Conservation (phyloP, 345 rosid species). For the Eucalyptus lansdowneana region DNA sequence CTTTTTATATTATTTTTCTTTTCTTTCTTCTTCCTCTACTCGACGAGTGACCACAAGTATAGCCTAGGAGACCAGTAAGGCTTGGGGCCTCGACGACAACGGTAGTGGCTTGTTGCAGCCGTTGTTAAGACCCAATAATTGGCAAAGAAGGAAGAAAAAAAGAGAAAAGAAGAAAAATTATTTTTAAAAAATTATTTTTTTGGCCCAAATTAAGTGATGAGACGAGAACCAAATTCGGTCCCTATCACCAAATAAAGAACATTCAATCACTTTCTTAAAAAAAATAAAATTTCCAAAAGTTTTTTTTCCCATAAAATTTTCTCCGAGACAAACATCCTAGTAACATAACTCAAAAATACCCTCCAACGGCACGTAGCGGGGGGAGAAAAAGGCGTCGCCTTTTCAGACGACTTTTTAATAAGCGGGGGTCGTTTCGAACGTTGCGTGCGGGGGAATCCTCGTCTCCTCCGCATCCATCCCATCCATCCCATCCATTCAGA, state of each 20-base stretch:
- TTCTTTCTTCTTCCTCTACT: rapidly evolving
- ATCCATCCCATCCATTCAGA: background rate
- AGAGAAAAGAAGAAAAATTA: rapidly evolving
- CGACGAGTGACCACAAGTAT: rapidly evolving
- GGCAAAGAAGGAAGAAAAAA: rapidly evolving
- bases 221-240: too few species aligned
- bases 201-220: too few species aligned
- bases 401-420: background rate
- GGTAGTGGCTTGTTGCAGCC: rapidly evolving
- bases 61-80: rapidly evolving
- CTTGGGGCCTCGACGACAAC: rapidly evolving
- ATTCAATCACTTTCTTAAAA: too few species aligned
- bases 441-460: background rate
- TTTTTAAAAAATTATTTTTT: too few species aligned
- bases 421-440: background rate
- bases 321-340: too few species aligned
- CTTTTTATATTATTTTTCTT: rapidly evolving
- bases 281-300: too few species aligned
- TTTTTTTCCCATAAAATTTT: too few species aligned
- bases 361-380: background rate
- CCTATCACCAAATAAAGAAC: too few species aligned
- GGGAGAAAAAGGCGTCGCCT: background rate
- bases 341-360: background rate
- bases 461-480: background rate
- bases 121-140: rapidly evolving